These are phyloP conservation scores for Achlya hypogyna DNA, from an alignment of 352 stramenopile species.

Conservation along the genomic window DNA sequence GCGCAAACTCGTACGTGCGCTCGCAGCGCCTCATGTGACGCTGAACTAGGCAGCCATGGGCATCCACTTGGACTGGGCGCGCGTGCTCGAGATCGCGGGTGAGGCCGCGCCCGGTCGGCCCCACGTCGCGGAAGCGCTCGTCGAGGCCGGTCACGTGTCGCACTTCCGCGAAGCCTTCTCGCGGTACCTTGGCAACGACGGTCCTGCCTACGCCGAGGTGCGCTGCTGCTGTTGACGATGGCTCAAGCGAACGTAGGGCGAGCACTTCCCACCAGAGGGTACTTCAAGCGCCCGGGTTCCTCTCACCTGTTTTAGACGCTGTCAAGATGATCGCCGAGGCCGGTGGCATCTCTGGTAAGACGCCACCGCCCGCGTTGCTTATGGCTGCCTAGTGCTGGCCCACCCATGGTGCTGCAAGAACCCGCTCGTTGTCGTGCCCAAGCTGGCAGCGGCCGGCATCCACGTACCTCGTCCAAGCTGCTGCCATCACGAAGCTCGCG, in stretches of 20 bases:
- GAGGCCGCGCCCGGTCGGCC: constrained; percentile 70
- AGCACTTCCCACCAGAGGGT: constrained; percentile 68
- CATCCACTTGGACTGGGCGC: constrained; percentile 71
- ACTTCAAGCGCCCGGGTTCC: not conserved
- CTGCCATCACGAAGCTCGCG: not conserved
- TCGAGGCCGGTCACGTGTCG: constrained; percentile 63
- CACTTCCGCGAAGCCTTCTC: constrained; percentile 75
- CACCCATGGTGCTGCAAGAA: constrained; percentile 85
- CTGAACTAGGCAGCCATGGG: constrained; percentile 54
- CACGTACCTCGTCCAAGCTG: constrained; percentile 30
- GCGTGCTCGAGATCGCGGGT: constrained; percentile 71
- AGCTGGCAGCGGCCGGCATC: constrained; percentile 63
- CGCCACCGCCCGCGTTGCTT: not conserved
- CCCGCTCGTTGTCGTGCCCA: constrained; percentile 51
- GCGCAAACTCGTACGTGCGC: constrained; percentile 50
- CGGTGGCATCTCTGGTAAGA: constrained; percentile 45
- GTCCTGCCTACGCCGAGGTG: constrained; percentile 76
- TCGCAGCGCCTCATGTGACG: not conserved
- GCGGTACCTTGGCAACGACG: constrained; percentile 73
- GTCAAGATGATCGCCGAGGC: constrained; percentile 79
- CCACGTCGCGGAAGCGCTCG: constrained; percentile 68
- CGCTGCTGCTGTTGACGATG: not conserved
- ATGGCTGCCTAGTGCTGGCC: constrained; percentile 37
- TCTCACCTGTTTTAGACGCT: constrained; percentile 27
- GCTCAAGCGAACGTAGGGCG: constrained; percentile 32